Evolutionary conservation across 352 stramenopile genomes (phyloP), one percentile per base, ranked within the genome.

Genomic region (Phytophthora pluvialis): DNA sequence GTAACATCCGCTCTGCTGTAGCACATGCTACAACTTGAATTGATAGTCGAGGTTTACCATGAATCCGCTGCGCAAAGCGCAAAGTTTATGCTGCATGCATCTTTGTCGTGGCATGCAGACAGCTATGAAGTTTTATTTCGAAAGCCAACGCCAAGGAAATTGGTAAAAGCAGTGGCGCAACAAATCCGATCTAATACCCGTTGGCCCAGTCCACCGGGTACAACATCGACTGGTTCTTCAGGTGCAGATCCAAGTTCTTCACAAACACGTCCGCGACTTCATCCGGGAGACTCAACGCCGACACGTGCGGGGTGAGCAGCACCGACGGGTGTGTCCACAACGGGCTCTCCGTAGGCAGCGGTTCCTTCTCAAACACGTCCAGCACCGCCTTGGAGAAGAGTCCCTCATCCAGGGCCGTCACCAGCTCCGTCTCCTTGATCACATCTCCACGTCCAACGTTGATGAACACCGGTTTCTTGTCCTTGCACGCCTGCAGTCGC

Each of bases 391-490:
- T 78, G 13, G 81, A 88, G 6, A 97, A 78, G 31, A 84, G 77
- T 16, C 73, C 52, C 1, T 72, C 47, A 52, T 96, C 77, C 33
- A 97, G 58, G 25, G 89, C 86, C n/a, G 32, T 7, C 21, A 97
- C n/a, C 47, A 97, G 60, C 13, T 74, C 69, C n/a, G 49, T 50
- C 67, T 95, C 86, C 15, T 67, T 61, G 44, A 96, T 83, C 28
- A 97, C 73, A 64, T 97, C 89, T 12, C 91, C 91, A 38, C 89
- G 81, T 16, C 91, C 91, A 18, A 95, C 86, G 67, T 97, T 97
- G 67, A 97, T 85, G 59, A 97, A 89, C 35, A 95, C 77, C 15
- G 87, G 86, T 64, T 87, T 67, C 72, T 87, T 83, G 5, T 60
- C 38, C 0, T 67, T 62, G 46, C 84, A 92, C 8, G 64, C 50